These are phyloP conservation scores for Penicillium paneum DNA, from an alignment of 2,329 filamentous ascomycete species.

Conservation along the genomic window DNA sequence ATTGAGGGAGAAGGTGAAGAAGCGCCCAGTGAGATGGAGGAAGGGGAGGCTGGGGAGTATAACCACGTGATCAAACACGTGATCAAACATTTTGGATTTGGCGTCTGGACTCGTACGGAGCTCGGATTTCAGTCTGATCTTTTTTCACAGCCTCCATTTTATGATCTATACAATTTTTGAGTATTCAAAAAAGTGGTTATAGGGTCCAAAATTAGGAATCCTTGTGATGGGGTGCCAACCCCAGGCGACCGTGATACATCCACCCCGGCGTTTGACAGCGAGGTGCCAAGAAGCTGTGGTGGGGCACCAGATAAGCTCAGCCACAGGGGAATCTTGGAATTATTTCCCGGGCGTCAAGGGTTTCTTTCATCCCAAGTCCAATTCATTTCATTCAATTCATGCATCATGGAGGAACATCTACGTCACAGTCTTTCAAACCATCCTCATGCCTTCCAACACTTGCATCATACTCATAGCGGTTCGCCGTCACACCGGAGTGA, in stretches of 20 bases:
- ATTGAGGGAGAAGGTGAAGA: not conserved
- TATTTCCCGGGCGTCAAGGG: not conserved
- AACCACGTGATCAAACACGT: not conserved
- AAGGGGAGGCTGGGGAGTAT: not conserved
- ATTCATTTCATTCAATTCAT: conserved; percentile 1
- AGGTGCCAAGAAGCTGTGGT: not conserved
- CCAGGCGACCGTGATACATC: no score
- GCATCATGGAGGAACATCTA: conserved; percentile 29
- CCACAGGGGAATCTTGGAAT: not conserved
- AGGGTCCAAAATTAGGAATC: no score
- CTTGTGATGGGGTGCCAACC: no score
- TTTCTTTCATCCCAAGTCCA: not conserved
- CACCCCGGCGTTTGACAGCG: no score
- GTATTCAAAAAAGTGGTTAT: no score
- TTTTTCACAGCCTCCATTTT: not conserved
- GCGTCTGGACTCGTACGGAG: not conserved
- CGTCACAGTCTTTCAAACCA: conserved; percentile 31
- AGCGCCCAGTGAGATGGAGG: not conserved
- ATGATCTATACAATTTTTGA: not conserved
- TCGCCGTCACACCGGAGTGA: conserved; percentile 22
- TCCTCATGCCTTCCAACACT: conserved; percentile 25
- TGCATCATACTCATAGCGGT: conserved; percentile 18
- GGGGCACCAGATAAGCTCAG: not conserved
- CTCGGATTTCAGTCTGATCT: not conserved
- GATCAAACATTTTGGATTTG: not conserved